These are phyloP conservation scores for Smithsoniella earleae DNA, from an alignment of 163 green algal genomes.

Conservation along the genomic window DNA sequence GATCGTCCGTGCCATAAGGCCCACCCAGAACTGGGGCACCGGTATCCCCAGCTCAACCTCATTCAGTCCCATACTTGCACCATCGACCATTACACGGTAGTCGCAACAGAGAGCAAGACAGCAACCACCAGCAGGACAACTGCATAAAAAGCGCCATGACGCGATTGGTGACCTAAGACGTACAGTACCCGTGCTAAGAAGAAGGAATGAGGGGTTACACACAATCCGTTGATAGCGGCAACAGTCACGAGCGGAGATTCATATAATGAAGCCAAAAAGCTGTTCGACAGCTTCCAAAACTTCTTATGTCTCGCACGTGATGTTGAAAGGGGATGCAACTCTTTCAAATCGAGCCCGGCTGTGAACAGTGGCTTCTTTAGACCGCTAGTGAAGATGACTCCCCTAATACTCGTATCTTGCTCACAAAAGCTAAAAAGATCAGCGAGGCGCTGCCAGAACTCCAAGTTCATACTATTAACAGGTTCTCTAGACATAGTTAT, in stretches of 20 bases:
- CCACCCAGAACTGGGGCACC: slow-evolving; percentile 63
- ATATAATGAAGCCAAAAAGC: slow-evolving; percentile 45
- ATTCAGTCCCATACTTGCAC: slow-evolving; percentile 53
- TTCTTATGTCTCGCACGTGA: slow-evolving; percentile 36
- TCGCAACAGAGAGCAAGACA: slow-evolving; percentile 65
- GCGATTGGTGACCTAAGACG: background rate
- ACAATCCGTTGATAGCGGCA: slow-evolving; percentile 58
- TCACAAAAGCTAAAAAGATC: slow-evolving; percentile 24
- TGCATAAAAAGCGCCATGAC: background rate
- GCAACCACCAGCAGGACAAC: slow-evolving; percentile 57
- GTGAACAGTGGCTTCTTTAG: slow-evolving; percentile 52
- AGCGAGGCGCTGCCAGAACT: slow-evolving; percentile 39
- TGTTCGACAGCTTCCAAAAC: slow-evolving; percentile 48
- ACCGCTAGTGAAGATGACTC: slow-evolving; percentile 34
- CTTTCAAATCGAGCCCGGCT: slow-evolving; percentile 64
- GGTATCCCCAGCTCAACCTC: slow-evolving; percentile 57
- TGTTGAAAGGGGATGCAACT: slow-evolving; percentile 61
- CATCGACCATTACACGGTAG: slow-evolving; percentile 52
- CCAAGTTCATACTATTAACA: slow-evolving; percentile 55
- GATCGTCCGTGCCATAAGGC: slow-evolving; percentile 47
- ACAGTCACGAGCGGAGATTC: slow-evolving; percentile 49
- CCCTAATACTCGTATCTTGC: slow-evolving; percentile 26
- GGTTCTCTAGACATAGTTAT: slow-evolving; percentile 50
- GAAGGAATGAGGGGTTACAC: slow-evolving; percentile 23
- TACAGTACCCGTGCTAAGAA: no score